phyloP scores from a whole-genome alignment of 2,329 filamentous ascomycete species.

The Podosphaera fusca region DNA sequence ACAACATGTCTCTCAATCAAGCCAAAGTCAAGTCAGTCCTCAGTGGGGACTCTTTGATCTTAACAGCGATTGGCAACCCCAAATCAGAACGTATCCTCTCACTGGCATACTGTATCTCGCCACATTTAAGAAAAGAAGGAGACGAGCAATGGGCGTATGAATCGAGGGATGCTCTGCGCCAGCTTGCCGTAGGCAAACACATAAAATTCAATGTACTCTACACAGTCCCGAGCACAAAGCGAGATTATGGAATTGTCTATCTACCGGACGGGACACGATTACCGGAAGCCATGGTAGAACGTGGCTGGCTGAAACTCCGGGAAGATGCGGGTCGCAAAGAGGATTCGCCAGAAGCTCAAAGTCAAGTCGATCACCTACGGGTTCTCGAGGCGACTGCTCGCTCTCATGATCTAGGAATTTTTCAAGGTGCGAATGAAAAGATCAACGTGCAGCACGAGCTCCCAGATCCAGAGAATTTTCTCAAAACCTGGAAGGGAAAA shows the following conservation, averaged over 20 bases:
- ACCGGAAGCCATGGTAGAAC: constrained; percentile 63
- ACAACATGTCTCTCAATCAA: constrained; percentile 19
- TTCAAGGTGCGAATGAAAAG: constrained; percentile 38
- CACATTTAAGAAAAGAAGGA: constrained; percentile 65
- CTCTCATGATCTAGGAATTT: constrained; percentile 58
- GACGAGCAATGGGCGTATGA: constrained; percentile 87
- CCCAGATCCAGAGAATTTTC: constrained; percentile 48
- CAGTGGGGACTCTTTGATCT: constrained; percentile 76
- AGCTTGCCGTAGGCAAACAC: constrained; percentile 62
- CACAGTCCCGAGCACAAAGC: constrained; percentile 60
- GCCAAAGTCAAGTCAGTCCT: constrained; percentile 80
- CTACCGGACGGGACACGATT: constrained; percentile 55
- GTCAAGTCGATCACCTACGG: constrained; percentile 56
- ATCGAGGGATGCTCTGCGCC: constrained; percentile 79
- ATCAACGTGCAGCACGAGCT: constrained; percentile 69
- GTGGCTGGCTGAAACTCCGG: constrained; percentile 80
- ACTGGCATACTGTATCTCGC: constrained; percentile 77
- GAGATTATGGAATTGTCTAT: constrained; percentile 68
- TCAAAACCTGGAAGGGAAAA: constrained; percentile 67
- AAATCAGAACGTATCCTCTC: constrained; percentile 68
- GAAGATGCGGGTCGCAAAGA: constrained; percentile 88
- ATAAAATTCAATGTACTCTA: constrained; percentile 73
- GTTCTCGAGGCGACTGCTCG: constrained; percentile 57
- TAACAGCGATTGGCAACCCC: constrained; percentile 62
- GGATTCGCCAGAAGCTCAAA: constrained; percentile 50